A percentile compares a stretch with the other conserved stretches of the same genome.
Evolutionary conservation across 2,329 filamentous ascomycete species (phyloP).

Genomic region (Hirsutella thompsonii): DNA sequence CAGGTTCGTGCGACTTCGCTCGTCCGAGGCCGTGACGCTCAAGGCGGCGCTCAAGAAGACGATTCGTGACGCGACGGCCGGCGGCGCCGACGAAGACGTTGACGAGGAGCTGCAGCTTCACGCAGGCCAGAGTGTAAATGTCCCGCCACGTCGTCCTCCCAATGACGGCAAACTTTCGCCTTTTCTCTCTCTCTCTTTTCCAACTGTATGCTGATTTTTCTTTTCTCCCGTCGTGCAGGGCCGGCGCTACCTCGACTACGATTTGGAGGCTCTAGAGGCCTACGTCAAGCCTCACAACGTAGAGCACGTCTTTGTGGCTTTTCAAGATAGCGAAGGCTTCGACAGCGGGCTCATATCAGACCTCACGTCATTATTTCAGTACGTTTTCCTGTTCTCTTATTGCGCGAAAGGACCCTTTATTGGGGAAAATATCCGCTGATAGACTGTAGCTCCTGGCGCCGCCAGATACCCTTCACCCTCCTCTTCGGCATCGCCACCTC

Average conservation of each 20-base stretch:
- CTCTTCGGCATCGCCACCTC: constrained; percentile 75
- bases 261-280: constrained; percentile 66
- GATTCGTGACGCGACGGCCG: constrained; percentile 50
- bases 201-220: no score
- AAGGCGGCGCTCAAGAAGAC: constrained; percentile 62
- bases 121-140: constrained; percentile 33
- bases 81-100: constrained; percentile 33
- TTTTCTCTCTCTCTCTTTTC: no score
- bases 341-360: constrained; percentile 61
- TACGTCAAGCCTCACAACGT: constrained; percentile 41
- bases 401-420: constrained; percentile 14
- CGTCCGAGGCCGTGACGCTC: constrained; percentile 59
- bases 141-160: neutral
- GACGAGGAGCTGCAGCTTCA: constrained; percentile 39
- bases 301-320: constrained; percentile 54
- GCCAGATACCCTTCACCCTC: constrained; percentile 64
- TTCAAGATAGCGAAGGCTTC: constrained; percentile 76
- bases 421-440: no score
- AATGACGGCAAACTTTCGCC: no score
- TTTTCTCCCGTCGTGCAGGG: constrained; percentile 37
- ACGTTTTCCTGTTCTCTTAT: constrained; percentile 10
- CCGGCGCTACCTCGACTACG: constrained; percentile 61
- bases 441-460: constrained; percentile 44
- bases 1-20: constrained; percentile 53
- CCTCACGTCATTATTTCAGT: constrained; percentile 56